These are phyloP conservation scores for Rhizoclosmatium sp. DNA, from an alignment of 192 early-diverging fungal species.

Conservation along the genomic window DNA sequence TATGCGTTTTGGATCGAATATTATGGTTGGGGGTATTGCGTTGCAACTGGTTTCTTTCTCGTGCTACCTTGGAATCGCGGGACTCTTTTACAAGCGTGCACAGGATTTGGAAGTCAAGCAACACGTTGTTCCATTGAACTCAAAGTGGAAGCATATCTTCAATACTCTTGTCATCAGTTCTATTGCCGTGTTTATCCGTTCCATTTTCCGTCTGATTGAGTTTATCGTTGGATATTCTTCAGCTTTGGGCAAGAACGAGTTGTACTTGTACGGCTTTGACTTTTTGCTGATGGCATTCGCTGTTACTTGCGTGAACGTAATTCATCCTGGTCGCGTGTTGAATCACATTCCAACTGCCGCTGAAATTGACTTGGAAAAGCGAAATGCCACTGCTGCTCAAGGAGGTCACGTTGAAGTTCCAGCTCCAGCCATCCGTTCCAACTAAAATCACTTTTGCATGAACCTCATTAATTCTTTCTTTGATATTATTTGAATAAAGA, in stretches of 20 bases:
- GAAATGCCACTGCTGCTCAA: too few species aligned
- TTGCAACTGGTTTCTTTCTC: constrained; percentile 37
- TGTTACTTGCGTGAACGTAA: constrained; percentile 7
- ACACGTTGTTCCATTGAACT: not conserved
- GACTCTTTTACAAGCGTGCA: constrained; percentile 12
- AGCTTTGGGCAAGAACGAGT: constrained; percentile 30
- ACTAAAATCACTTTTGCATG: too few species aligned
- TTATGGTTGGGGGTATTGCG: constrained; percentile 32
- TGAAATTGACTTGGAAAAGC: too few species aligned
- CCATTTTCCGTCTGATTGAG: constrained; percentile 42
- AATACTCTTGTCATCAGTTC: not conserved
- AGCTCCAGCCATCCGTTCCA: too few species aligned
- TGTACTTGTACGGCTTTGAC: constrained; percentile 40
- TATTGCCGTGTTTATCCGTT: constrained; percentile 8
- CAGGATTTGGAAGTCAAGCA: not conserved
- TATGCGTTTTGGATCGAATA: not conserved
- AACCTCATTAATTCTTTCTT: too few species aligned
- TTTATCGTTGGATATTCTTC: constrained; percentile 16
- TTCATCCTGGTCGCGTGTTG: constrained; percentile 28
- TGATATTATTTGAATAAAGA: too few species aligned
- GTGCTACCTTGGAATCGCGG: constrained; percentile 21
- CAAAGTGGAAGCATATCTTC: constrained; percentile 13
- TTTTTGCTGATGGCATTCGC: constrained; percentile 36
- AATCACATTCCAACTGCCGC: not conserved
- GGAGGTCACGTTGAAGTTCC: too few species aligned